Percentiles rank a stretch among this genome's conserved stretches.
phyloP scores from a whole-genome alignment of 257 asterid genomes.

The Catharanthus roseus region DNA sequence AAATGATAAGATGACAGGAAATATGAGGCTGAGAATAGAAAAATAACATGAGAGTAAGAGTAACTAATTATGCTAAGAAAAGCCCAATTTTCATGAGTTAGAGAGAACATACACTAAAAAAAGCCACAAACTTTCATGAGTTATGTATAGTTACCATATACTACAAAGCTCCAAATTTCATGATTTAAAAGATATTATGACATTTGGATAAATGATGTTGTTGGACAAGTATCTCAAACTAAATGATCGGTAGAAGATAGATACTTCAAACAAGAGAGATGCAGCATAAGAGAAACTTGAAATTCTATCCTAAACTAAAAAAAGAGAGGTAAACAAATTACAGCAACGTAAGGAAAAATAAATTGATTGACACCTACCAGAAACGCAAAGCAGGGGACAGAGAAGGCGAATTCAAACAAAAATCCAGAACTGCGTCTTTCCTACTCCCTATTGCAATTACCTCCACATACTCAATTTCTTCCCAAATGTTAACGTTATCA shows the following conservation, averaged over 20 bases:
- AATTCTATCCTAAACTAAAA: neutral
- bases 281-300: neutral
- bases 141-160: no score
- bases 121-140: no score
- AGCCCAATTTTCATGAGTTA: neutral
- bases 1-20: neutral
- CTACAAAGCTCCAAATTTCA: no score
- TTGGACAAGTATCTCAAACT: conserved; percentile 1
- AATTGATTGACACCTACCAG: conserved; percentile 36
- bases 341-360: neutral
- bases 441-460: conserved; percentile 77
- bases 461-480: conserved; percentile 52
- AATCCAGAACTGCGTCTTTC: conserved; percentile 70
- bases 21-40: neutral
- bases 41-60: neutral
- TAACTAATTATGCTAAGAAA: neutral
- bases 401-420: conserved; percentile 60
- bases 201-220: neutral
- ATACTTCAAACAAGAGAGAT: neutral
- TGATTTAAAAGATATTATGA: neutral
- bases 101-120: no score
- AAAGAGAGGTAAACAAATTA: neutral
- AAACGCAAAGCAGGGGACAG: conserved; percentile 66
- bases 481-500: conserved; percentile 10
- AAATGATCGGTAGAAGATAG: neutral